Evolutionary conservation across 2,329 filamentous ascomycete genomes (phyloP), one percentile per base, ranked within the genome.

Genomic region (Arthrobotrys megalospora): DNA sequence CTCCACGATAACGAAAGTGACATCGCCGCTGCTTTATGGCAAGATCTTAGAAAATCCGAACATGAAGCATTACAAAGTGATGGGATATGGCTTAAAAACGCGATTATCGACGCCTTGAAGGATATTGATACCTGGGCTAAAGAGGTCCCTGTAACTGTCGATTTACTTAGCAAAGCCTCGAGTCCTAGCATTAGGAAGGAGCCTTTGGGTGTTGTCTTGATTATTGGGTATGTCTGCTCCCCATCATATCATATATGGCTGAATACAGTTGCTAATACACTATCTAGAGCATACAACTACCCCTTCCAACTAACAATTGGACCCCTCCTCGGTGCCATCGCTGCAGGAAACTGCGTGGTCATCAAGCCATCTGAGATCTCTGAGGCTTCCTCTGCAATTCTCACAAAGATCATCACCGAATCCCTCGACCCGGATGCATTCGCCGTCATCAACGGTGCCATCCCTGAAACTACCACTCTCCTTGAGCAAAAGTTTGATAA

Each of bases 401-500:
- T 97, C 83, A 90, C 93, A 86, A 91, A 92, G 85, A 89, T 98
- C 81, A 85, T 97, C 60, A 89, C 92, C 82, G 88, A 89, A 47
- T 88, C 89, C 45, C 90, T 99, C 66, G 96, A 98, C 83, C 89
- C 90, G 1, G 89, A 90, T 14, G 91, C 90, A 81, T 97, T 93
- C 85, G 86, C 87, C 41, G 89, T 93, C 75, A 87, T 97, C 81
- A 96, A 97, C 83, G 96, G 96, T 77, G 90, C 87, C 32, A 85
- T 97, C 19, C 88, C 91, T 3, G 93, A 97, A 87, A 94, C 92
- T 3, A 93, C 92, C 53, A 90, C 90, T 11, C 86, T 98, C 52
- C 88, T 99, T 38, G 90, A 95, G 73, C 90, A 94, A 86, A 95
- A 95, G 84, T 99, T 94, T 91, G 94, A 96, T 86, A 98, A 97